Percentiles rank a stretch among this genome's conserved stretches.
phyloP scores from a whole-genome alignment of 345 rosid genomes.

The Triadica sebifera region DNA sequence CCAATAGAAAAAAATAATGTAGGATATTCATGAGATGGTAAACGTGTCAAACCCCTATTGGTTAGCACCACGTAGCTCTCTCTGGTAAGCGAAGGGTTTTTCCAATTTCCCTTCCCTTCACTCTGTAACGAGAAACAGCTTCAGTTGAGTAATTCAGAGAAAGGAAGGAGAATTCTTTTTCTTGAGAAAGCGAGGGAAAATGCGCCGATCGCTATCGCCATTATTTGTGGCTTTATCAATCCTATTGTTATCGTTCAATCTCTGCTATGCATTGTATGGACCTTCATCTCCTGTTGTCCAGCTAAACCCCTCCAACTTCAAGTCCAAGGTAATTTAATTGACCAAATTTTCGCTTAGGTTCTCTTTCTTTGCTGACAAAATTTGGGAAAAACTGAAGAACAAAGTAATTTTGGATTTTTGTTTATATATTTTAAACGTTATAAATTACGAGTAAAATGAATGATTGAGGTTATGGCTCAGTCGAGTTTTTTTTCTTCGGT shows the following conservation, averaged over 20 bases:
- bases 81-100: slow-evolving; percentile 14
- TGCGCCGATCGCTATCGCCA: slow-evolving; percentile 25
- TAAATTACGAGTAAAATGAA: not conserved
- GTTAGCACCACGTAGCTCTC: slow-evolving; percentile 48
- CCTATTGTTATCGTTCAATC: slow-evolving; percentile 27
- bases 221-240: slow-evolving; percentile 31
- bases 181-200: slow-evolving; percentile 31
- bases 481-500: too few species aligned
- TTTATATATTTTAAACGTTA: not conserved
- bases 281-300: slow-evolving; percentile 96
- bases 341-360: not conserved
- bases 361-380: not conserved
- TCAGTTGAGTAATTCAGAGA: slow-evolving; percentile 12
- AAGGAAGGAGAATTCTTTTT: not conserved
- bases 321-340: slow-evolving; percentile 64
- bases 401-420: not conserved
- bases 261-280: slow-evolving; percentile 63
- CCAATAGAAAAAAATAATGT: too few species aligned
- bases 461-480: not conserved
- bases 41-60: slow-evolving; percentile 62
- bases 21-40: slow-evolving; percentile 6
- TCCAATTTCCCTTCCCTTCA: not conserved
- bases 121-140: not conserved
- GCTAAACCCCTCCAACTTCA: slow-evolving; percentile 94
- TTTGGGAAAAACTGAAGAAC: not conserved